Evolutionary conservation across 371 early-diverging fungal species (phyloP), one percentile per base, ranked within the genome.

Genomic region (Blakeslea trispora): DNA sequence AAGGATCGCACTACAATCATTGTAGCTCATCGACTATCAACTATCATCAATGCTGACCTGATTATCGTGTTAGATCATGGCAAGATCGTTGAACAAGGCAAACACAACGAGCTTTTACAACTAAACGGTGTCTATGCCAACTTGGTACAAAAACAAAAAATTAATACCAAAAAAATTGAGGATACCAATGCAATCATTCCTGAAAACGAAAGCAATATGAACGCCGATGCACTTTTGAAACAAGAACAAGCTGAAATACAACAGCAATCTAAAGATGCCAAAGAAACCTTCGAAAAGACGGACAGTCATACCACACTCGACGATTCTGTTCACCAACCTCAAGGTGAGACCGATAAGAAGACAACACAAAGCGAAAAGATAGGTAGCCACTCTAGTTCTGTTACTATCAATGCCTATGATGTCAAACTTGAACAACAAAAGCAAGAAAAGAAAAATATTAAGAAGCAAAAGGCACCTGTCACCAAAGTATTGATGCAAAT

Each of bases 1-100:
- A 55, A 64, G 15, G 80, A 87, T 41, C 81, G 96, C 23, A 95
- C 96, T 0, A 95, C 96, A 1, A 84, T 99, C 34, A 88, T 95
- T 1, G 89, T 98, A 60, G 97, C 97, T 0, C 97, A 97, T 68
- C 84, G 92, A 19, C 77, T 93, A 1, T 88, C 91, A 22, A 93
- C 92, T 3, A 81, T 89, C 41, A 75, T 78, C 39, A 85, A 93
- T 61, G 90, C 95, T 1, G 90, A 96, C 61, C 59, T 82, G 35
- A 96, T 98, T 67, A 83, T 87, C 32, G 92, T 92, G 3, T 83
- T 91, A 80, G 69, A 82, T 32, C 67, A 87, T 51, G 93, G 93
- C 22, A 63, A 73, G 9, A 64, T 93, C 9, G 63, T 88, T 17
- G 93, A 93, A 65, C 64, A 64, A 31, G 93, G 93, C 24, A 85